phyloP scores from a whole-genome alignment of 306 rosid genomes.

The Macrotyloma uniflorum region DNA sequence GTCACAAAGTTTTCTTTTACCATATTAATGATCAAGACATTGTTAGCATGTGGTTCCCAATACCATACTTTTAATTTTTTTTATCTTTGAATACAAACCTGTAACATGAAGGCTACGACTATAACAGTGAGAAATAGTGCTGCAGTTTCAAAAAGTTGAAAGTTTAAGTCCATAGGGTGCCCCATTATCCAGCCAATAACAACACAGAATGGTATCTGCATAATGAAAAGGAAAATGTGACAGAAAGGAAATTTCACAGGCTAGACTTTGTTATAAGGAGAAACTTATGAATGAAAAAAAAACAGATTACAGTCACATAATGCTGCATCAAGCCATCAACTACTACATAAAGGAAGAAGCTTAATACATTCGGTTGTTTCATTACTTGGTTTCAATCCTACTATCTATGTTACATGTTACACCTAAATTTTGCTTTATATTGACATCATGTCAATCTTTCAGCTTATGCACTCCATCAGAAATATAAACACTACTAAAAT shows the following conservation, averaged over 20 bases:
- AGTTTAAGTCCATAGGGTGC: constrained; percentile 75
- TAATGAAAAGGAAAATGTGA: constrained; percentile 13
- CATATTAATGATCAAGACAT: not conserved
- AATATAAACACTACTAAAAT: not conserved
- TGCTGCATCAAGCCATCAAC: not conserved
- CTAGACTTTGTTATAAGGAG: not conserved
- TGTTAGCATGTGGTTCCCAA: not conserved
- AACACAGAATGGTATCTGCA: constrained; percentile 90
- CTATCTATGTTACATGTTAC: not conserved
- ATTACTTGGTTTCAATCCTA: not conserved
- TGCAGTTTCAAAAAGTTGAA: constrained; percentile 83
- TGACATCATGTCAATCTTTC: constrained; percentile 1
- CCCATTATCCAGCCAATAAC: constrained; percentile 79
- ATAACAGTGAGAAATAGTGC: constrained; percentile 70
- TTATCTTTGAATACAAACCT: constrained; percentile 54
- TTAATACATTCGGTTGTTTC: not conserved
- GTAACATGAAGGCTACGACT: constrained; percentile 78
- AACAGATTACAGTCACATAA: not conserved
- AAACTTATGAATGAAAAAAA: not conserved
- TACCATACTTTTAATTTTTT: not conserved
- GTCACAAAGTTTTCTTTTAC: not conserved
- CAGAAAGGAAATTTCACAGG: not conserved
- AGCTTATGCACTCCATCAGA: not conserved
- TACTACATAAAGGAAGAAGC: not conserved
- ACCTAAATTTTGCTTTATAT: not conserved